A percentile compares a stretch with the other conserved stretches of the same genome.
These are phyloP conservation scores for Pseudogymnoascus sp. DNA, from an alignment of 2,329 filamentous ascomycete species.

Conservation along the genomic window DNA sequence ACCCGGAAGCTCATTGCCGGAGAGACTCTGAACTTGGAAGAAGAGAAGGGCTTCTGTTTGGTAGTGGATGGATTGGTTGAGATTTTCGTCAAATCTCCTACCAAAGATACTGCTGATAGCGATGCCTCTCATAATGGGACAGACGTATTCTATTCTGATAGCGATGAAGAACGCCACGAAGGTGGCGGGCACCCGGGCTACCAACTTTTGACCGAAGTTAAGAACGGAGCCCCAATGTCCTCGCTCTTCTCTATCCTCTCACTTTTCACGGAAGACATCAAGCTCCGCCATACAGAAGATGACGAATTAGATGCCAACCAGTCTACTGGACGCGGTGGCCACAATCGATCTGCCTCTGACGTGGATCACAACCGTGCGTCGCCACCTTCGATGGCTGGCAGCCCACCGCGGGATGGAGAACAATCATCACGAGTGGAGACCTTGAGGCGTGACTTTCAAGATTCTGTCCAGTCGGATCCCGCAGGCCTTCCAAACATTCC, in stretches of 20 bases:
- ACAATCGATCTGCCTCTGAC: conserved; percentile 18
- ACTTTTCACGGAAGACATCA: conserved; percentile 91
- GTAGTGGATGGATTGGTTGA: conserved; percentile 95
- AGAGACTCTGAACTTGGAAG: conserved; percentile 88
- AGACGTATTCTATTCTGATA: conserved; percentile 42
- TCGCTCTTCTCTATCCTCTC: conserved; percentile 96
- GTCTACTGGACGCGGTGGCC: conserved; percentile 29
- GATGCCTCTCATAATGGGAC: conserved; percentile 33
- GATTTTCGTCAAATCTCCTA: conserved; percentile 91
- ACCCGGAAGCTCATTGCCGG: conserved; percentile 92
- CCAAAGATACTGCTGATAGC: conserved; percentile 39
- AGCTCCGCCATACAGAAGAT: conserved; percentile 65
- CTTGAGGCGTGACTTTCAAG: not conserved
- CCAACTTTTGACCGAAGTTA: conserved; percentile 91
- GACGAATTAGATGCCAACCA: conserved; percentile 29
- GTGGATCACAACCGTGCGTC: conserved; percentile 19
- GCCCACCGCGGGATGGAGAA: conserved; percentile 11
- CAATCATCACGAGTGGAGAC: not conserved
- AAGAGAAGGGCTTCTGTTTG: conserved; percentile 95
- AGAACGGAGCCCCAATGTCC: conserved; percentile 97
- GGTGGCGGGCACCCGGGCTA: conserved; percentile 71
- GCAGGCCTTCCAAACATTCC: conserved; percentile 54
- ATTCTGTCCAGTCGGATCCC: not conserved
- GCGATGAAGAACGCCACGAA: conserved; percentile 59
- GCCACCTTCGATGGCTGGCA: conserved; percentile 26